These are phyloP conservation scores for Nakaseomyces nivariensis DNA, from an alignment of 1,139 yeast species.

Conservation along the genomic window DNA sequence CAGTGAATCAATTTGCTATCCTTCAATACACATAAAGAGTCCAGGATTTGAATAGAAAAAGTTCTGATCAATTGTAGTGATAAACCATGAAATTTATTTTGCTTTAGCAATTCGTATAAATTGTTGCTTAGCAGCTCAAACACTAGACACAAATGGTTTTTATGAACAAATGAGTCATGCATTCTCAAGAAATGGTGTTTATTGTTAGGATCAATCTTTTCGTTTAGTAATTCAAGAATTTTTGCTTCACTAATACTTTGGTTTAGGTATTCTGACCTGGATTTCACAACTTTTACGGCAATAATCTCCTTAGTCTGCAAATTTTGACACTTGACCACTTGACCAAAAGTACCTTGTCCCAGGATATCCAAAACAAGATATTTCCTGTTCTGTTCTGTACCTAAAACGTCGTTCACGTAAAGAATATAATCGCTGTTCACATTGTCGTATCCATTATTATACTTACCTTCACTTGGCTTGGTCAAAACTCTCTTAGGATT, in stretches of 20 bases:
- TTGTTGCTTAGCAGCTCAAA: conserved; percentile 85
- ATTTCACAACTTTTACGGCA: conserved; percentile 90
- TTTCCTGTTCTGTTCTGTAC: conserved; percentile 76
- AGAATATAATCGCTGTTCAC: conserved; percentile 83
- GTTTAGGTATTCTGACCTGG: conserved; percentile 83
- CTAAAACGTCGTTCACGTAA: conserved; percentile 88
- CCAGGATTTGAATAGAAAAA: conserved; percentile 71
- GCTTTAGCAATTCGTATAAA: conserved; percentile 81
- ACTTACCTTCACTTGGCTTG: conserved; percentile 78
- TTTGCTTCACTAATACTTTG: conserved; percentile 89
- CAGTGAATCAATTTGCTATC: conserved; percentile 86
- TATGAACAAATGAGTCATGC: conserved; percentile 84
- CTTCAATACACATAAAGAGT: conserved; percentile 69
- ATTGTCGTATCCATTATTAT: conserved; percentile 80
- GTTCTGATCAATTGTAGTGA: conserved; percentile 70
- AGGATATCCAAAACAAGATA: conserved; percentile 81
- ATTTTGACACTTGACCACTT: conserved; percentile 95
- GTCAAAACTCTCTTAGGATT: conserved; percentile 90
- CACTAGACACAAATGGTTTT: conserved; percentile 84
- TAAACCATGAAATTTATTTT: conserved; percentile 88
- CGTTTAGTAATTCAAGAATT: conserved; percentile 70
- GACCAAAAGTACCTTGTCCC: conserved; percentile 98
- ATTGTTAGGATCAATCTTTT: conserved; percentile 56
- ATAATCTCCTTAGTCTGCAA: conserved; percentile 78
- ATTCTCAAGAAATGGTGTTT: conserved; percentile 68